A percentile compares a stretch with the other conserved stretches of the same genome.
phyloP scores from a whole-genome alignment of 805 yeast genomes.

The Torulaspora quercuum region DNA sequence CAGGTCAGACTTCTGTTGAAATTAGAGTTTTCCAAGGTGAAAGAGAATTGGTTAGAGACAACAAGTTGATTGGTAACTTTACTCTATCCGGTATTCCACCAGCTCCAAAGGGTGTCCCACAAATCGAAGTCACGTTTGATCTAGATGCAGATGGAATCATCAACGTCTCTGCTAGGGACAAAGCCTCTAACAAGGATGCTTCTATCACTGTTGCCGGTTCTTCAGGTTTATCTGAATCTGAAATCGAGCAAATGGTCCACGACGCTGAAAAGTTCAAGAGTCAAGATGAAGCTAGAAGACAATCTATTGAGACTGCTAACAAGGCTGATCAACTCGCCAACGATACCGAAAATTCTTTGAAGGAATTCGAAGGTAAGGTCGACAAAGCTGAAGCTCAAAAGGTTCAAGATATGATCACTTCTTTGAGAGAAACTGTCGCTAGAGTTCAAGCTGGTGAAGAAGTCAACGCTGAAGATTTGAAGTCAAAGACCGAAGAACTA shows the following conservation, averaged over 20 bases:
- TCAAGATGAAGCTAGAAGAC: slow-evolving; percentile 82
- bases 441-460: slow-evolving; percentile 61
- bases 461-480: slow-evolving; percentile 55
- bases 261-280: slow-evolving; percentile 88
- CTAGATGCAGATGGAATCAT: slow-evolving; percentile 97
- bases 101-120: slow-evolving; percentile 81
- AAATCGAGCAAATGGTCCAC: slow-evolving; percentile 85
- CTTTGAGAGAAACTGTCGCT: slow-evolving; percentile 62
- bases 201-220: slow-evolving; percentile 96
- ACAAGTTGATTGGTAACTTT: slow-evolving; percentile 96
- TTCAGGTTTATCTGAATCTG: slow-evolving; percentile 85
- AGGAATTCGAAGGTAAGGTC: slow-evolving; percentile 63
- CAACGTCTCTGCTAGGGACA: slow-evolving; percentile 91
- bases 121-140: slow-evolving; percentile 85
- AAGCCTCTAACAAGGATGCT: slow-evolving; percentile 89
- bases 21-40: slow-evolving; percentile 99
- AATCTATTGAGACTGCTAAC: slow-evolving; percentile 75
- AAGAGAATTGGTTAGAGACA: slow-evolving; percentile 96
- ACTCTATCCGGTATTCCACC: slow-evolving; percentile 89
- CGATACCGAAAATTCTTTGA: slow-evolving; percentile 84
- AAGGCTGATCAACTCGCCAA: slow-evolving; percentile 73
- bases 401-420: slow-evolving; percentile 50
- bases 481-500: slow-evolving; percentile 69
- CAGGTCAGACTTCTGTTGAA: slow-evolving; percentile 95
- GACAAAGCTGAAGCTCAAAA: slow-evolving; percentile 47